A percentile compares a stretch with the other conserved stretches of the same genome.
These are phyloP conservation scores for Fraxinus anomala DNA, from an alignment of 257 asterid genomes.

Conservation along the genomic window DNA sequence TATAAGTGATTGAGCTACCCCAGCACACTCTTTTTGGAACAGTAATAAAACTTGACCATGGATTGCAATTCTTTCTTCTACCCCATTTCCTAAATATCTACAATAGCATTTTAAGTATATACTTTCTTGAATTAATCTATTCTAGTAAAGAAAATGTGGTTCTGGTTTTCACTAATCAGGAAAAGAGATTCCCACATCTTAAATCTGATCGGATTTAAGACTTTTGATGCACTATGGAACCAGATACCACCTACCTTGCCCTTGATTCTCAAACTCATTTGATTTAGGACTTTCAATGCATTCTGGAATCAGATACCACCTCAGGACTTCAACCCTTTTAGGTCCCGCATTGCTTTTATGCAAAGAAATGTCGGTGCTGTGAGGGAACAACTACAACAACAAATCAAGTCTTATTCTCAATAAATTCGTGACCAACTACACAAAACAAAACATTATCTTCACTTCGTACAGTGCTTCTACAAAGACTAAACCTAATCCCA, in stretches of 20 bases:
- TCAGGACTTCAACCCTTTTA: too few relatives aligned
- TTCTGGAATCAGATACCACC: neutral
- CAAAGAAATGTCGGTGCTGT: neutral
- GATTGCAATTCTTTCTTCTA: neutral
- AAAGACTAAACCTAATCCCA: neutral
- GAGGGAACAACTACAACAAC: neutral
- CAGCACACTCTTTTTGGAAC: neutral
- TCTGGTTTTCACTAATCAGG: neutral
- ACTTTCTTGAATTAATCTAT: neutral
- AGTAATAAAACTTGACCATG: neutral
- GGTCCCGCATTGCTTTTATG: neutral
- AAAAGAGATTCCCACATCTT: constrained; percentile 8
- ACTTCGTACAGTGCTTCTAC: neutral
- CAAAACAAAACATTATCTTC: neutral
- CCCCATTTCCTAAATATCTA: constrained; percentile 2
- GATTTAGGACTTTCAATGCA: neutral
- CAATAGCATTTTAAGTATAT: neutral
- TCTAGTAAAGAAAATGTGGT: neutral
- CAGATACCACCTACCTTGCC: constrained; percentile 19
- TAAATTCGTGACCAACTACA: neutral
- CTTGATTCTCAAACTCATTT: neutral
- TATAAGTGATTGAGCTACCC: too few relatives aligned
- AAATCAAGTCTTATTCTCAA: neutral
- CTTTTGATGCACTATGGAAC: constrained; percentile 3
- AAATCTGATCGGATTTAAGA: neutral